phyloP scores from a whole-genome alignment of 2,329 filamentous ascomycete species.

The Tolypocladium ovalisporum region DNA sequence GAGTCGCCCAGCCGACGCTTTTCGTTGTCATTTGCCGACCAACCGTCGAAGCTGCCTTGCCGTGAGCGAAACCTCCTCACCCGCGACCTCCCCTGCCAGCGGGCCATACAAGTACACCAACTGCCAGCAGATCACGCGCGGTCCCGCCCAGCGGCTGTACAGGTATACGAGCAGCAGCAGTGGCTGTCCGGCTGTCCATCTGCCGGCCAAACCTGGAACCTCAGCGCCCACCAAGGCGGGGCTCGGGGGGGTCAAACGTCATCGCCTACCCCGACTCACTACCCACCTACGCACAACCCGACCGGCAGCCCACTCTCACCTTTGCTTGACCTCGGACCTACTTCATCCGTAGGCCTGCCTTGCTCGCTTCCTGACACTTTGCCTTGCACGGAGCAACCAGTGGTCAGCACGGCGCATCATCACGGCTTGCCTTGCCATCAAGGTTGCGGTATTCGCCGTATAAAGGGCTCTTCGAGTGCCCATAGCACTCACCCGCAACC shows the following conservation, averaged over 20 bases:
- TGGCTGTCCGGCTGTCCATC: not conserved
- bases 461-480: not conserved
- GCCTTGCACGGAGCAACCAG: not conserved
- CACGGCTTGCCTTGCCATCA: not conserved
- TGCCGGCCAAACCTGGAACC: conserved; percentile 3
- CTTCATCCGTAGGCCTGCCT: not conserved
- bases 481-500: not conserved
- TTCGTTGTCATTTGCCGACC: not conserved
- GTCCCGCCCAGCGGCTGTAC: not conserved
- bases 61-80: too few relatives aligned
- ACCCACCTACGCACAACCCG: not conserved
- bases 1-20: not conserved
- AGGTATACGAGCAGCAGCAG: not conserved
- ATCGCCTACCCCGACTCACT: conserved; percentile 1
- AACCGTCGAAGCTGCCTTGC: not conserved
- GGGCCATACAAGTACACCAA: not conserved
- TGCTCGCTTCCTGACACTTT: not conserved
- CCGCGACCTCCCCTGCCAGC: not conserved
- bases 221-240: not conserved
- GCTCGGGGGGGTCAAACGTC: conserved; percentile 4
- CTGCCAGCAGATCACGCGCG: not conserved
- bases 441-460: not conserved
- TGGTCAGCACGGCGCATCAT: not conserved
- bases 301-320: not conserved
- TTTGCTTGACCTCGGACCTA: not conserved